Base-by-base conservation (phyloP, 352 stramenopile genomes). In the Globisporangium rhizosaccharum region DNA sequence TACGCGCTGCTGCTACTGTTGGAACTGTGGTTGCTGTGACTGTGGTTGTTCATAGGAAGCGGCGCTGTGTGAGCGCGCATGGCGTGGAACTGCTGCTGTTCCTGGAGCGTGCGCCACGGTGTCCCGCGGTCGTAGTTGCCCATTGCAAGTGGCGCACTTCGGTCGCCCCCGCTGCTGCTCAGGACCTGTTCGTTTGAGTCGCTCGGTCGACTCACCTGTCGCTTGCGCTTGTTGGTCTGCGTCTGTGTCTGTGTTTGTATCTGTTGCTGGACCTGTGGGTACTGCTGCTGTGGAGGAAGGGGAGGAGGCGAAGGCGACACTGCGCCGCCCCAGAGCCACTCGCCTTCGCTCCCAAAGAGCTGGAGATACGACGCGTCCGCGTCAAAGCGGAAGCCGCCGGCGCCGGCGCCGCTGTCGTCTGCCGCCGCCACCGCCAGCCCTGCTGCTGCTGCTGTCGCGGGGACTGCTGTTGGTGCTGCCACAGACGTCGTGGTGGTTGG, bases 91-190 rank as follows among this genome's bases (percentile, higher is more conserved):
- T 61, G 54, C 59, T 64, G 39, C 42, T 61, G 63, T 2, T 60
- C 49, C 45, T 67, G 75, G 73, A 87, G 79, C 48, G 69, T 61
- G 56, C 72, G 68, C 70, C 79, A 70, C 46, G 75, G 65, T n/a
- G 68, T 59, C 26, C 79, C 59, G 39, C 75, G 75, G 61, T 89
- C 76, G 71, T 79, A 86, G 37, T 79, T 82, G 46, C 75, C 79
- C 76, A 88, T 86, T 17, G 56, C 30, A 51, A 51, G 44, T 46
- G 52, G 57, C 39, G 28, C 12, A n/a, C 28, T 17, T 17, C 47
- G 28, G 28, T 52, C 45, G 44, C 18, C 25, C 47, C 48, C 30
- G 23, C 23, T 41, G 50, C 36, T 42, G 25, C 15, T 25, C 30
- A 15, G n/a, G 20, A 37, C 15, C 20, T 57, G 33, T 42, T 39